A percentile compares a stretch with the other conserved stretches of the same genome.
These are phyloP conservation scores for Astrothelium subdiscretum DNA, from an alignment of 495 filamentous ascomycete species.

Conservation along the genomic window DNA sequence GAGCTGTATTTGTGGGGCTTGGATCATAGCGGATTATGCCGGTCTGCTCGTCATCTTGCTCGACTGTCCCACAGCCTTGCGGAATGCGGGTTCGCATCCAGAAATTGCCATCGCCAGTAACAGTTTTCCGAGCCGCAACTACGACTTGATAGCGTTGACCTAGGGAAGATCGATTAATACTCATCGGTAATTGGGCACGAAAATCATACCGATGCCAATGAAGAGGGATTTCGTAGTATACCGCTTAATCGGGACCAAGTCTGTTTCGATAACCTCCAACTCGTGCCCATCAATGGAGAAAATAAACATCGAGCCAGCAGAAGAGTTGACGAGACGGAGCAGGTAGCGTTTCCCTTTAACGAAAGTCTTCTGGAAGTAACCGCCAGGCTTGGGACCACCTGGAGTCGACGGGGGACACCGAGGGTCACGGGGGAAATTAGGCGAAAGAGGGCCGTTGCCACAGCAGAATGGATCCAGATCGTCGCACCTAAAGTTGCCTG, in stretches of 20 bases:
- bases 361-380: slow-evolving; percentile 16
- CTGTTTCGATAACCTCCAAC: slow-evolving; percentile 32
- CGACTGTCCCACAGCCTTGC: slow-evolving; percentile 3
- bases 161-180: background rate
- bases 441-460: background rate
- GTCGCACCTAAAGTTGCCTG: slow-evolving; percentile 4
- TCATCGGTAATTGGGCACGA: background rate
- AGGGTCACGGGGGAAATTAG: background rate
- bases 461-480: slow-evolving; percentile 6
- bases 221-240: slow-evolving; percentile 24
- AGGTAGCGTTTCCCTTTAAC: slow-evolving; percentile 46
- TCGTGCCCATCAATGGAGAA: slow-evolving; percentile 34
- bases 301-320: slow-evolving; percentile 41
- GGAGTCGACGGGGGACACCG: background rate
- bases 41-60: slow-evolving; percentile 5
- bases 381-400: background rate
- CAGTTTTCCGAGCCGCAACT: slow-evolving; percentile 2
- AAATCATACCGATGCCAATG: slow-evolving; percentile 23
- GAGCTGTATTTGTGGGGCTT: background rate
- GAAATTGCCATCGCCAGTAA: background rate
- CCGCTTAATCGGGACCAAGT: slow-evolving; percentile 32
- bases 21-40: slow-evolving; percentile 3
- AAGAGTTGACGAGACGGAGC: slow-evolving; percentile 57
- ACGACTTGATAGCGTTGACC: slow-evolving; percentile 8
- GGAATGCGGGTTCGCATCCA: slow-evolving; percentile 6